These are phyloP conservation scores for Guadua angustifolia DNA, from an alignment of 176 grass and related monocot species.

Conservation along the genomic window DNA sequence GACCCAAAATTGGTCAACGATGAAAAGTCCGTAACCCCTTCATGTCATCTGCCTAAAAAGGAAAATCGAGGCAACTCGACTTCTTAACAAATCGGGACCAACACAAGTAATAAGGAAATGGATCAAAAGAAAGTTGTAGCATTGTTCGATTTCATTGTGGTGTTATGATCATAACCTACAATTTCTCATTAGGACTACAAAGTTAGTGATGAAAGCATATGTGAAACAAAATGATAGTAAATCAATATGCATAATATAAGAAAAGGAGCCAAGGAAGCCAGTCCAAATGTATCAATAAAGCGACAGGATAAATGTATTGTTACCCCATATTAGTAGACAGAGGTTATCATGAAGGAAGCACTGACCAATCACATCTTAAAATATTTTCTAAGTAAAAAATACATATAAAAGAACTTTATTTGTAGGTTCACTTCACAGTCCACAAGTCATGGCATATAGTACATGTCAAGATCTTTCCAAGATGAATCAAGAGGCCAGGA, in stretches of 20 bases:
- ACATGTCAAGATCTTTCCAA: slow-evolving; percentile 14
- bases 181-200: slow-evolving; percentile 31
- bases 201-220: slow-evolving; percentile 30
- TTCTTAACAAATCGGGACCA: too few species aligned
- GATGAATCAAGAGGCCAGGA: not conserved
- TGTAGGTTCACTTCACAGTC: not conserved
- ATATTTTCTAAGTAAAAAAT: not conserved
- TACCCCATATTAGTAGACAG: slow-evolving; percentile 2
- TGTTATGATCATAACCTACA: slow-evolving; percentile 92
- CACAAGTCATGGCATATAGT: not conserved
- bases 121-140: too few species aligned
- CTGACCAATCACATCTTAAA: not conserved
- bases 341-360: slow-evolving; percentile 16
- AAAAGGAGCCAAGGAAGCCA: not conserved
- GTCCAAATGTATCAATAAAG: slow-evolving; percentile 20
- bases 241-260: not conserved
- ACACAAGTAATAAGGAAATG: too few species aligned
- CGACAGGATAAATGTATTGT: not conserved
- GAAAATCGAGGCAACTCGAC: too few species aligned
- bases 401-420: not conserved
- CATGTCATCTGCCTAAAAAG: too few species aligned
- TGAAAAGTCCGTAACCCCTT: too few species aligned
- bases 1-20: too few species aligned
- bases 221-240: slow-evolving; percentile 12
- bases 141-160: too few species aligned